Evolutionary conservation across 371 early-diverging fungal species (phyloP), one percentile per base, ranked within the genome.

Genomic region (Encephalitozoon cuniculi): DNA sequence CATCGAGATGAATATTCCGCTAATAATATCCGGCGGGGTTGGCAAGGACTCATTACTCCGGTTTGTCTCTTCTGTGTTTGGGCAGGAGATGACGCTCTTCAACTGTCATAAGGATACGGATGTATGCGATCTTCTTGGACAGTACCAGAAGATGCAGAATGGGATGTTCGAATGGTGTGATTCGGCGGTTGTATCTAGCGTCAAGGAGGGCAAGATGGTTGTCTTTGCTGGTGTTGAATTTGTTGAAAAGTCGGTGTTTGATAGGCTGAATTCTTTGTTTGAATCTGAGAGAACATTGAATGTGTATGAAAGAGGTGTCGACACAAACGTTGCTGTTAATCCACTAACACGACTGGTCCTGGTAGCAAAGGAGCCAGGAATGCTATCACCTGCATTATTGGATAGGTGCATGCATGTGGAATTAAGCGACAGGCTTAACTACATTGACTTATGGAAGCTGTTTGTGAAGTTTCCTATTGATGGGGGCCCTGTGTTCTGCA

Each of bases 191-290:
- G 54, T 83, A 2, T 21, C 51, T 11, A 12, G n/a, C 15, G 25
- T 81, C 1, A 39, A 64, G n/a, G 44, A 54, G 7, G 77, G 68
- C 0, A 39, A 18, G 28, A 15, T 79, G 4, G 59, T 78, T 39
- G 75, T 81, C 6, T 55, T 83, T 70, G 12, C 77, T 54, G 71
- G 55, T 18, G 70, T 80, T 26, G 78, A 83, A 51, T 51, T 66
- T 28, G 81, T 83, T 18, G 80, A 83, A 4, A 79, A 81, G 46
- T 26, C 53, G 18, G 63, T 83, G 4, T 82, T 83, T 74, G 84
- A 83, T 49, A 59, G 84, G 54, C 46, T 81, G 11, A 80, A 77
- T 69, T 59, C 74, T 37, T 30, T 83, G 6, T 83, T 83, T 78
- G 84, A 83, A 74, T 26, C 23, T 41, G 68, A 79, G 11, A 68